Evolutionary conservation across 1,139 yeast species (phyloP).

Genomic region (Taphrina deformans): DNA sequence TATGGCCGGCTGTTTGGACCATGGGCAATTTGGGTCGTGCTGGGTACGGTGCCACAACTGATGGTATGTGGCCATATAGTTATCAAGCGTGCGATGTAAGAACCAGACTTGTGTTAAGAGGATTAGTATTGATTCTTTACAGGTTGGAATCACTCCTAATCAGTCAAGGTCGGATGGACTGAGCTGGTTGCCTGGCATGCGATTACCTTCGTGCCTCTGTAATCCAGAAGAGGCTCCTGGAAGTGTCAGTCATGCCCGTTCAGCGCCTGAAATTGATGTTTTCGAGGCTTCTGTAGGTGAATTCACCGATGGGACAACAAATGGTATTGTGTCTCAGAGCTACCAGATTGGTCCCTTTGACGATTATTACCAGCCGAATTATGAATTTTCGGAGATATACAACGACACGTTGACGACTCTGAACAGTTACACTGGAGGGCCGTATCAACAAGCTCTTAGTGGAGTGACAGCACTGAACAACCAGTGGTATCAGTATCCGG

Average conservation of each 20-base stretch:
- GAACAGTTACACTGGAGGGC: conserved; percentile 81
- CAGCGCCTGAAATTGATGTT: conserved; percentile 87
- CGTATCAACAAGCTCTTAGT: conserved; percentile 80
- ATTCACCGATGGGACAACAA: conserved; percentile 39
- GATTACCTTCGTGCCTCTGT: conserved; percentile 68
- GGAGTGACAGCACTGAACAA: conserved; percentile 68
- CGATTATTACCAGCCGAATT: conserved; percentile 82
- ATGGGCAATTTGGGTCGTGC: conserved; percentile 85
- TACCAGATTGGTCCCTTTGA: conserved; percentile 82
- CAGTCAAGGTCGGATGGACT: conserved; percentile 81
- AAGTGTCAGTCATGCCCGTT: conserved; percentile 65
- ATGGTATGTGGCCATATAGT: conserved; percentile 89
- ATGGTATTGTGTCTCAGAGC: conserved; percentile 77
- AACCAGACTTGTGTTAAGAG: background rate
- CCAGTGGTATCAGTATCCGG: conserved; percentile 60
- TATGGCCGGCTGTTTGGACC: conserved; percentile 93
- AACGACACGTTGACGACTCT: conserved; percentile 63
- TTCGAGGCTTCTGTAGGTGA: conserved; percentile 70
- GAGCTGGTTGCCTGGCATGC: conserved; percentile 76
- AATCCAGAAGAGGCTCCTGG: conserved; percentile 60
- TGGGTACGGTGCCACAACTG: conserved; percentile 74
- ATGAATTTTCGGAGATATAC: conserved; percentile 64
- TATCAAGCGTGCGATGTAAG: conserved; percentile 69
- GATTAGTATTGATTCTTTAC: background rate
- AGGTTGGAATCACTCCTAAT: conserved; percentile 66